These are phyloP conservation scores for Pelargonium australe DNA, from an alignment of 441 rosid species.

Conservation along the genomic window DNA sequence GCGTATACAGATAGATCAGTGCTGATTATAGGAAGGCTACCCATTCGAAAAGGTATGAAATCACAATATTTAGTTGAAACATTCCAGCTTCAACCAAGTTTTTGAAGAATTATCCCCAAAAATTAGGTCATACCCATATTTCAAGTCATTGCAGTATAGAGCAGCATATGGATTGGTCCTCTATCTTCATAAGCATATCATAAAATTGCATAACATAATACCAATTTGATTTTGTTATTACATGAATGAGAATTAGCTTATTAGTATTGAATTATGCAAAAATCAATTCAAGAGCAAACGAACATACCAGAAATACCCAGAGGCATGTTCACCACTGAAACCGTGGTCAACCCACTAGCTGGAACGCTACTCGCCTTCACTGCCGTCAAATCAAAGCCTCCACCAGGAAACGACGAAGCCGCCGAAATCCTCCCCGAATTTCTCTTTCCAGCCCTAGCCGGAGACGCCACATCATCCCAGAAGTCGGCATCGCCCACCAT, in stretches of 20 bases:
- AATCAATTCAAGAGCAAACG: not conserved
- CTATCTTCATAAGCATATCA: not conserved
- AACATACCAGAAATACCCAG: conserved; percentile 47
- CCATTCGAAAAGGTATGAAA: too few species aligned
- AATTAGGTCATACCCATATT: too few species aligned
- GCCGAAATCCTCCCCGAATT: conserved; percentile 14
- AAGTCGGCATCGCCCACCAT: conserved; percentile 22
- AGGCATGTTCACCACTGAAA: conserved; percentile 56
- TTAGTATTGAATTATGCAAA: not conserved
- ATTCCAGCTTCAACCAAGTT: too few species aligned
- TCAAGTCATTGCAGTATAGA: too few species aligned
- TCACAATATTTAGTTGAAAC: too few species aligned
- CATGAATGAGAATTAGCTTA: not conserved
- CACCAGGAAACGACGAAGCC: conserved; percentile 47
- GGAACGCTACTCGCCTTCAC: conserved; percentile 58
- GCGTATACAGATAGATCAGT: too few species aligned
- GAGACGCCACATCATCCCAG: conserved; percentile 16
- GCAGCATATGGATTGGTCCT: too few species aligned
- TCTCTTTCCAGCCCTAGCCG: not conserved
- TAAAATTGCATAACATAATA: not conserved
- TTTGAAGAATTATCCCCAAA: too few species aligned
- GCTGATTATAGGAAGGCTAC: too few species aligned
- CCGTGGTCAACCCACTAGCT: conserved; percentile 60
- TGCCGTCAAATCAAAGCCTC: conserved; percentile 31
- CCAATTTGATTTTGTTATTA: not conserved